A percentile compares a stretch with the other conserved stretches of the same genome.
phyloP scores from a whole-genome alignment of 768 basidiomycete species.

The Auriscalpium orientale region DNA sequence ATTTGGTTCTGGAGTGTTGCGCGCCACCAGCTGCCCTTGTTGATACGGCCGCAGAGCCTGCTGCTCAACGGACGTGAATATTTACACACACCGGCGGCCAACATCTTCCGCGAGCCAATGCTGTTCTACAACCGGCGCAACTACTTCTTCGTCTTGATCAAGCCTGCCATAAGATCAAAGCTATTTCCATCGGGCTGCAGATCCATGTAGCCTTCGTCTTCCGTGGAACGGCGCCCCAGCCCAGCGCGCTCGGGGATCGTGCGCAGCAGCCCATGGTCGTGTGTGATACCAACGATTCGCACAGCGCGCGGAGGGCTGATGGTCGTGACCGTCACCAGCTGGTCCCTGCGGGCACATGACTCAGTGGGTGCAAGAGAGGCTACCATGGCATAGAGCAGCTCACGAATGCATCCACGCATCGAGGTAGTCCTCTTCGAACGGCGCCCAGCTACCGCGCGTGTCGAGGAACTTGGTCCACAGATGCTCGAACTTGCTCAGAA shows the following conservation, averaged over 20 bases:
- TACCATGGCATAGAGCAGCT: constrained; percentile 27
- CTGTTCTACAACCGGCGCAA: too few relatives aligned
- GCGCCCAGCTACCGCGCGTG: constrained; percentile 62
- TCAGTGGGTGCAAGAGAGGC: neutral
- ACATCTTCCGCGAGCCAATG: too few relatives aligned
- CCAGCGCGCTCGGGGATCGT: constrained; percentile 55
- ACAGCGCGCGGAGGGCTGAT: constrained; percentile 60
- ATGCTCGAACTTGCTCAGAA: constrained; percentile 68
- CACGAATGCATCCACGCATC: constrained; percentile 88
- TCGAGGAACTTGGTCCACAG: constrained; percentile 73
- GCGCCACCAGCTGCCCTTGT: too few relatives aligned
- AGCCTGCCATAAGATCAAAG: constrained; percentile 87
- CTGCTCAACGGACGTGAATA: too few relatives aligned
- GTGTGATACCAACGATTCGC: constrained; percentile 79
- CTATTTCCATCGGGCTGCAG: constrained; percentile 96
- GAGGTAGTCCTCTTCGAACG: constrained; percentile 77
- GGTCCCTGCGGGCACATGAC: constrained; percentile 43
- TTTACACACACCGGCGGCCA: too few relatives aligned
- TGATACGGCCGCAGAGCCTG: too few relatives aligned
- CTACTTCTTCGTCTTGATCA: constrained; percentile 53
- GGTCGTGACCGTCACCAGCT: constrained; percentile 77
- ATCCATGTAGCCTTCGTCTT: constrained; percentile 58
- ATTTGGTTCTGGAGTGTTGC: too few relatives aligned
- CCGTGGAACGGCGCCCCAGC: constrained; percentile 18
- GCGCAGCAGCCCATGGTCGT: constrained; percentile 80